Conservation (phyloP, 495 filamentous ascomycete genomes). For the Podospora comata region DNA sequence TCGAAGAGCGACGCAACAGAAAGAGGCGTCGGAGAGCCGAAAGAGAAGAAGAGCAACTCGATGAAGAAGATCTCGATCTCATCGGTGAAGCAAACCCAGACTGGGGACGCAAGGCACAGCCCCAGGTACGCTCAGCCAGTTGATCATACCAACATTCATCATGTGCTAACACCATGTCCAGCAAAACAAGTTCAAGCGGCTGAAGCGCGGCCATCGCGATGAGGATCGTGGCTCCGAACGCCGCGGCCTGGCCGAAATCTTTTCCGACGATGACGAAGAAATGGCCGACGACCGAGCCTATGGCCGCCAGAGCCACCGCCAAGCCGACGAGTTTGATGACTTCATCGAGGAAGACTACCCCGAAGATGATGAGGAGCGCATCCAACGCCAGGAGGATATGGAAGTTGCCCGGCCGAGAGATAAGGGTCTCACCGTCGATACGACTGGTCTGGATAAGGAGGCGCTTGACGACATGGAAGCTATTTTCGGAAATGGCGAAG, state of each 20-base stretch:
- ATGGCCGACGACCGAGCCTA: conserved; percentile 56
- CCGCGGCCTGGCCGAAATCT: conserved; percentile 81
- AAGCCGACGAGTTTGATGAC: conserved; percentile 85
- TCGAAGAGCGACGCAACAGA: conserved; percentile 57
- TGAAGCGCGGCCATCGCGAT: conserved; percentile 88
- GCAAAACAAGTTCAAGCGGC: conserved; percentile 87
- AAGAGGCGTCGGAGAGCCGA: conserved; percentile 70
- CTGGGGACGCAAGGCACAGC: conserved; percentile 58
- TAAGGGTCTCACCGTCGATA: conserved; percentile 61
- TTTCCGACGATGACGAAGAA: conserved; percentile 92
- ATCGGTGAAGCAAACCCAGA: conserved; percentile 76
- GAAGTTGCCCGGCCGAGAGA: conserved; percentile 75
- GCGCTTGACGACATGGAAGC: conserved; percentile 90
- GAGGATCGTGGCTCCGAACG: conserved; percentile 55
- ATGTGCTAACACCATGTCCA: conserved; percentile 27
- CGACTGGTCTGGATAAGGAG: conserved; percentile 80
- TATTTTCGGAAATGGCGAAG: conserved; percentile 90
- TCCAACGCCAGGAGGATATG: conserved; percentile 75
- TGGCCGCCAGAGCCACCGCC: conserved; percentile 48
- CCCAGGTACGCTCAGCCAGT: conserved; percentile 53
- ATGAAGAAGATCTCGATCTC: conserved; percentile 94
- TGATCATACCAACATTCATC: background rate
- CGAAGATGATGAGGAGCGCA: conserved; percentile 76
- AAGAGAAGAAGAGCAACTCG: conserved; percentile 76
- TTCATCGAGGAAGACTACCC: conserved; percentile 97